Conservation (phyloP, 2,329 filamentous ascomycete genomes). For the Thielaviopsis ethacetica region DNA sequence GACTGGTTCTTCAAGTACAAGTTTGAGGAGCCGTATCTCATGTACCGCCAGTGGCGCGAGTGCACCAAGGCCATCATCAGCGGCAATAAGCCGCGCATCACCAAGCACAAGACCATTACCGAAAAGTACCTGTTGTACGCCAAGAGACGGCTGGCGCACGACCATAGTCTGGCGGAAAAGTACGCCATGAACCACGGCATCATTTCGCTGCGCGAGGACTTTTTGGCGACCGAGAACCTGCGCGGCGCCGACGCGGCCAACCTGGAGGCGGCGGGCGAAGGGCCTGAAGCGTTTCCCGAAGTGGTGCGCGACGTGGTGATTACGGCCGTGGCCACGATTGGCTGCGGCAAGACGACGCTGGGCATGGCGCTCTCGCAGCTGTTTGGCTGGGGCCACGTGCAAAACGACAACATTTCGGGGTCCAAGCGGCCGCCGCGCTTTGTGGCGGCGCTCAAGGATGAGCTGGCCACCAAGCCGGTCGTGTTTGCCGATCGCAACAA, state of each 20-base stretch:
- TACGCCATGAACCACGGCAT: constrained; percentile 91
- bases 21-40: constrained; percentile 95
- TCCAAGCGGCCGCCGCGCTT: constrained; percentile 57
- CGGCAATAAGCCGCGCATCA: constrained; percentile 57
- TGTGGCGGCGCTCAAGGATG: constrained; percentile 49
- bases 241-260: constrained; percentile 81
- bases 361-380: constrained; percentile 66
- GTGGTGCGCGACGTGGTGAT: constrained; percentile 57
- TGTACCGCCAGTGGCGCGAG: constrained; percentile 98
- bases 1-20: constrained; percentile 99
- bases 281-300: constrained; percentile 27
- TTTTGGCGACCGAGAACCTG: constrained; percentile 65
- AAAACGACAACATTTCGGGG: constrained; percentile 89
- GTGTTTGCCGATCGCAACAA: constrained; percentile 93
- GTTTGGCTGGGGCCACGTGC: constrained; percentile 82
- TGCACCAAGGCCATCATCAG: constrained; percentile 80
- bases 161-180: constrained; percentile 49
- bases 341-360: constrained; percentile 92
- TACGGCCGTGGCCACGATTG: constrained; percentile 83
- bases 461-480: constrained; percentile 47
- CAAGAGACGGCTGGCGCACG: constrained; percentile 50
- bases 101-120: constrained; percentile 79
- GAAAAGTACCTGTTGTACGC: constrained; percentile 81
- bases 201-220: constrained; percentile 77
- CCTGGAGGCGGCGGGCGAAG: constrained; percentile 39